A percentile compares a stretch with the other conserved stretches of the same genome.
Conservation (phyloP, 352 stramenopile species). For the Labyrinthula sp. region DNA sequence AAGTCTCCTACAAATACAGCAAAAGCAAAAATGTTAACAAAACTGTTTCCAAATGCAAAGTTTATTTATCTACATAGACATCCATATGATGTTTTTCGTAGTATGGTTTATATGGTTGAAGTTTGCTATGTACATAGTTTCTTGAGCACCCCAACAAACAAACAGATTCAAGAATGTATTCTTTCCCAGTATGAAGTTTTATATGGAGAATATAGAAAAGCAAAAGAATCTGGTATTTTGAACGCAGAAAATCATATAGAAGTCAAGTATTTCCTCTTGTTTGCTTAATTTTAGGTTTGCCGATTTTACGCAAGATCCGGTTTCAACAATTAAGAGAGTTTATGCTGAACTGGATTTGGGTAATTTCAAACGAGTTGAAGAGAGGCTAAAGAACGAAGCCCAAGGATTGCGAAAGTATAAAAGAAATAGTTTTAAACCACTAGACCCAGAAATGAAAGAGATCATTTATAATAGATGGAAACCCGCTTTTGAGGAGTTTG, state of each 20-base stretch:
- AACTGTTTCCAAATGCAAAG: constrained; percentile 32
- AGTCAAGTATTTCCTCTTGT: too few species aligned
- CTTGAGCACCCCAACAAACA: constrained; percentile 29
- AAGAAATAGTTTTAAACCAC: constrained; percentile 26
- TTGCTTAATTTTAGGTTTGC: too few species aligned
- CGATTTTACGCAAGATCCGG: constrained; percentile 1
- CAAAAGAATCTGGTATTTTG: constrained; percentile 1
- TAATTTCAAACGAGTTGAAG: constrained; percentile 1
- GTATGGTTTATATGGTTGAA: constrained; percentile 30
- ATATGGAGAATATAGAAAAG: constrained; percentile 25
- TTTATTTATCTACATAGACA: constrained; percentile 35
- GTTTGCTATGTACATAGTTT: constrained; percentile 32
- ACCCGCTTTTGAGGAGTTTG: constrained; percentile 28
- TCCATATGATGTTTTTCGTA: constrained; percentile 30
- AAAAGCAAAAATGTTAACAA: constrained; percentile 22
- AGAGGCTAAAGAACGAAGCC: constrained; percentile 9
- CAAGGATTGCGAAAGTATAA: constrained; percentile 18
- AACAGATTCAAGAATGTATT: constrained; percentile 30
- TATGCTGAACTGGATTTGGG: constrained; percentile 20
- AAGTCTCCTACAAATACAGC: constrained; percentile 31
- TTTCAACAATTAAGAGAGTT: constrained; percentile 4
- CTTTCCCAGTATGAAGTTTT: constrained; percentile 31
- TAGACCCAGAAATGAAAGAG: constrained; percentile 1
- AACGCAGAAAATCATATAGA: constrained; percentile 1
- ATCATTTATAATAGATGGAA: constrained; percentile 12